A percentile compares a stretch with the other conserved stretches of the same genome.
Evolutionary conservation across 192 early-diverging fungal genomes (phyloP).

Genomic region (Phycomyces nitens): DNA sequence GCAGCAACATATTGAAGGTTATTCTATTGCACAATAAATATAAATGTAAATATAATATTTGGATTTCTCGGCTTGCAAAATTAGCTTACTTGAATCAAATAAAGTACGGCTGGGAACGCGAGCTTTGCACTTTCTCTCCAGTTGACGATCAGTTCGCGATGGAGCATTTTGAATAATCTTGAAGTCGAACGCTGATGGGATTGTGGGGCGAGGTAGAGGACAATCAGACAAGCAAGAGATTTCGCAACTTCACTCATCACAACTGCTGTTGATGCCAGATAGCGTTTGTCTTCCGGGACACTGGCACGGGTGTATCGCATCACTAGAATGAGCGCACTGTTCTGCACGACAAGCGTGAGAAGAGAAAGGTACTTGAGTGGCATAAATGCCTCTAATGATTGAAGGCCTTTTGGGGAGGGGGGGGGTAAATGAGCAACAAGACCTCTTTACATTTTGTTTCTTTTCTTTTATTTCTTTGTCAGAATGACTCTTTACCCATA

Average conservation of each 20-base stretch:
- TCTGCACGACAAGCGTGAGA: conserved; percentile 81
- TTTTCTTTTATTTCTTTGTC: too few relatives aligned
- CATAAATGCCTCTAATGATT: conserved; percentile 21
- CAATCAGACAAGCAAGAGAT: conserved; percentile 51
- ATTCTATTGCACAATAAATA: conserved; percentile 46
- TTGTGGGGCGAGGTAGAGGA: conserved; percentile 27
- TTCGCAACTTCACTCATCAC: conserved; percentile 82
- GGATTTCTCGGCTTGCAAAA: too few relatives aligned
- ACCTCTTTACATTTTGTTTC: too few relatives aligned
- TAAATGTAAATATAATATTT: neutral
- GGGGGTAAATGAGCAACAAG: neutral
- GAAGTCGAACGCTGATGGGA: conserved; percentile 27
- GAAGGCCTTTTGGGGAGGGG: neutral
- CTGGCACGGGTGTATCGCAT: conserved; percentile 80
- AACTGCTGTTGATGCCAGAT: conserved; percentile 85
- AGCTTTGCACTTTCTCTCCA: conserved; percentile 62
- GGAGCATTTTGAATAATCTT: conserved; percentile 29
- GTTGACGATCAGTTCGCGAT: conserved; percentile 59
- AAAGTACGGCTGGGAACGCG: conserved; percentile 85
- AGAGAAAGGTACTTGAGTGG: conserved; percentile 84
- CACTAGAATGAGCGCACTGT: conserved; percentile 79
- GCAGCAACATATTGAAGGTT: conserved; percentile 93
- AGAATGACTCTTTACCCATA: too few relatives aligned
- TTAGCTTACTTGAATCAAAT: conserved; percentile 74
- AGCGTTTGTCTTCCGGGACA: conserved; percentile 34